A percentile compares a stretch with the other conserved stretches of the same genome.
Evolutionary conservation across 352 stramenopile genomes (phyloP).

Genomic region (Globisporangium paddicum): DNA sequence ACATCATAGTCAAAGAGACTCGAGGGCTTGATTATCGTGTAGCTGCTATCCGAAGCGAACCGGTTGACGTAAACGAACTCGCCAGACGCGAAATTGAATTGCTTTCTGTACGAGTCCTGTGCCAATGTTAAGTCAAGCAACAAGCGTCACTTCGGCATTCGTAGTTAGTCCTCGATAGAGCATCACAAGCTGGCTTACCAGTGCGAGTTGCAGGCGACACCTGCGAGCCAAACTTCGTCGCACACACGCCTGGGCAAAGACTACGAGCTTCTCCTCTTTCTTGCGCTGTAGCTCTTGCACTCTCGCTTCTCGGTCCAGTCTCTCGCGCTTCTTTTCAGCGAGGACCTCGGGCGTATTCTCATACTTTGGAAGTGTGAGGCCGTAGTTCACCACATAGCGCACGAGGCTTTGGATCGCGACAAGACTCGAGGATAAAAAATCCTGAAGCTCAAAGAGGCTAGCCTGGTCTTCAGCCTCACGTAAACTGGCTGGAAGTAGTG

Average conservation of each 20-base stretch:
- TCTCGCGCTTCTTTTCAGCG: conserved; percentile 12
- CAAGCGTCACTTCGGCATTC: too few relatives aligned
- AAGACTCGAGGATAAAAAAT: conserved; percentile 3
- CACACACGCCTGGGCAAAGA: conserved; percentile 29
- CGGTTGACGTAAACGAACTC: conserved; percentile 33
- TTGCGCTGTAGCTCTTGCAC: background rate
- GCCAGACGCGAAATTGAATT: conserved; percentile 23
- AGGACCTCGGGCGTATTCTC: conserved; percentile 38
- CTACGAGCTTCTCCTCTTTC: conserved; percentile 19
- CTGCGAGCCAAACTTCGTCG: conserved; percentile 29
- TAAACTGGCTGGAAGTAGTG: conserved; percentile 9
- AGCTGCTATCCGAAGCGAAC: conserved; percentile 4
- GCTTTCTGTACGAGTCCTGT: conserved; percentile 42
- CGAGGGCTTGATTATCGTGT: conserved; percentile 25
- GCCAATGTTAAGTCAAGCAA: background rate
- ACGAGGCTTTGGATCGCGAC: conserved; percentile 28
- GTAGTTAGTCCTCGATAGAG: too few relatives aligned
- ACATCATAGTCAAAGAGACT: conserved; percentile 49
- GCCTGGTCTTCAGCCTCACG: background rate
- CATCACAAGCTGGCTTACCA: conserved; percentile 16
- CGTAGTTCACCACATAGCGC: conserved; percentile 32
- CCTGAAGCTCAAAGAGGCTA: background rate
- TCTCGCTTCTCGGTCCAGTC: background rate
- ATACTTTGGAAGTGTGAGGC: conserved; percentile 19
- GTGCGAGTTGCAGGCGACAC: conserved; percentile 27